phyloP scores from a whole-genome alignment of 345 rosid genomes.

The Microcos paniculata region DNA sequence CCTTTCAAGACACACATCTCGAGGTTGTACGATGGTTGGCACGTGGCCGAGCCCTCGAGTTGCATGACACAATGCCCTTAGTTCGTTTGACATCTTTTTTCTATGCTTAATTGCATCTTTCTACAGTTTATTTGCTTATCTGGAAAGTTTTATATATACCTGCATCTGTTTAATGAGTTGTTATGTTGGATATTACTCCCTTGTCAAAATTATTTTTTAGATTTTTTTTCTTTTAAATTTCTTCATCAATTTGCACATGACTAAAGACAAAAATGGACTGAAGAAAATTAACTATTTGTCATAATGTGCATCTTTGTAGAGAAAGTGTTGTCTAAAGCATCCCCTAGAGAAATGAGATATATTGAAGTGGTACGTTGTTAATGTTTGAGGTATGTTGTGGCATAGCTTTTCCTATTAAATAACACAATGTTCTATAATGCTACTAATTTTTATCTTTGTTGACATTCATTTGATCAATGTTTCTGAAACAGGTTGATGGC shows the following conservation, averaged over 20 bases:
- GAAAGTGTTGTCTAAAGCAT: constrained; percentile 93
- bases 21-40: too few species aligned
- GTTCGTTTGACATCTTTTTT: too few species aligned
- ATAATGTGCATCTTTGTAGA: constrained; percentile 39
- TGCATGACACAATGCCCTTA: too few species aligned
- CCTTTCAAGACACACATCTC: too few species aligned
- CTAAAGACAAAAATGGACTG: not conserved
- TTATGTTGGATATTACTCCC: not conserved
- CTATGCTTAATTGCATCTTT: not conserved
- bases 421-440: not conserved
- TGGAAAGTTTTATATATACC: not conserved
- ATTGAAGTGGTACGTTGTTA: constrained; percentile 91
- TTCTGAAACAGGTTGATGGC: constrained; percentile 66
- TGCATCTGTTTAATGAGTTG: not conserved
- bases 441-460: not conserved
- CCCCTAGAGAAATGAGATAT: constrained; percentile 99
- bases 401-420: not conserved
- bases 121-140: not conserved
- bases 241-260: not conserved
- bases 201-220: not conserved
- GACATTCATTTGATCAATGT: not conserved
- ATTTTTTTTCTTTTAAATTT: not conserved
- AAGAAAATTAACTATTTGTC: constrained; percentile 7
- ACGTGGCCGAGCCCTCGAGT: too few species aligned
- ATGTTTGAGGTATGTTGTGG: constrained; percentile 85